These are phyloP conservation scores for Lophiostoma macrostomum DNA, from an alignment of 495 filamentous ascomycete genomes.

Conservation along the genomic window DNA sequence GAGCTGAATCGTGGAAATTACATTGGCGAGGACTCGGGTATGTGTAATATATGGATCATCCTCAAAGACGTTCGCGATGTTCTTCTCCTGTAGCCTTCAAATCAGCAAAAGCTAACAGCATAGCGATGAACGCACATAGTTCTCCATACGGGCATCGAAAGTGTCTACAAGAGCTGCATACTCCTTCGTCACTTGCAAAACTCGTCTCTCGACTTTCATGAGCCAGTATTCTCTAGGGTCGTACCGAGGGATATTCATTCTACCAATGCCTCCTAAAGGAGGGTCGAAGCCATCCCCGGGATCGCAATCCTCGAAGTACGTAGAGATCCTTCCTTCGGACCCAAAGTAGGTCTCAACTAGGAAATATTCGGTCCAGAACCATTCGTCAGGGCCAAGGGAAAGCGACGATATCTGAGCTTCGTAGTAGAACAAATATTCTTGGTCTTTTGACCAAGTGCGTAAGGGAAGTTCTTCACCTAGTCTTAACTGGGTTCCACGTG, in stretches of 20 bases:
- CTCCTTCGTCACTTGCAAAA: constrained; percentile 5
- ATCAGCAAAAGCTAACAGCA: not conserved
- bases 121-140: constrained; percentile 2
- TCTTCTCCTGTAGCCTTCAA: not conserved
- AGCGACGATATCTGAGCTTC: constrained; percentile 14
- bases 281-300: constrained; percentile 13
- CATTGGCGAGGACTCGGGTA: not conserved
- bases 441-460: not conserved
- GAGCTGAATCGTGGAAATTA: constrained; percentile 11
- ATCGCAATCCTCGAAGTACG: not conserved
- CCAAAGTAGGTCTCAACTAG: constrained; percentile 19
- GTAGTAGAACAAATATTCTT: not conserved
- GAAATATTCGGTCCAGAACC: constrained; percentile 10
- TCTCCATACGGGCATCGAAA: constrained; percentile 13
- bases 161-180: constrained; percentile 4
- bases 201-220: not conserved
- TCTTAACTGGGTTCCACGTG: not conserved
- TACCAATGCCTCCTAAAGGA: constrained; percentile 6
- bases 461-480: constrained; percentile 3
- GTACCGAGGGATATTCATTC: constrained; percentile 2
- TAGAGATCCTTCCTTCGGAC: not conserved
- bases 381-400: constrained; percentile 7
- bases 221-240: constrained; percentile 11
- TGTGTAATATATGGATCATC: constrained; percentile 1
- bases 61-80: not conserved